A percentile compares a stretch with the other conserved stretches of the same genome.
Conservation (phyloP, 371 early-diverging fungal genomes). For the Dichotomocladium elegans region DNA sequence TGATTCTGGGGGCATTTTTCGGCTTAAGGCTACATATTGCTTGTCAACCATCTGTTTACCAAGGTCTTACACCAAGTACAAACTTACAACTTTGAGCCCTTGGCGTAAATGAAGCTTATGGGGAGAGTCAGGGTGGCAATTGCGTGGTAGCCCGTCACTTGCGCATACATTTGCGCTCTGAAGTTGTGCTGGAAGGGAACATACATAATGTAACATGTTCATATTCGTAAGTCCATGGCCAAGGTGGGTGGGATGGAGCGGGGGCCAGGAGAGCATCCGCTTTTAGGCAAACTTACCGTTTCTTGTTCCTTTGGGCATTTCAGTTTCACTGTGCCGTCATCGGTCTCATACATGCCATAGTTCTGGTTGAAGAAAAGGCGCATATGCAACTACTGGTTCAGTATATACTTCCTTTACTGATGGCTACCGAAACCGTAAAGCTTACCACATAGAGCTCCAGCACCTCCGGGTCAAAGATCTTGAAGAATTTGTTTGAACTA, state of each 20-base stretch:
- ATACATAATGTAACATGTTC: neutral
- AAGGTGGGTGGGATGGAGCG: too few relatives aligned
- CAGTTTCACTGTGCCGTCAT: slow-evolving; percentile 34
- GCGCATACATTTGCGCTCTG: slow-evolving; percentile 4
- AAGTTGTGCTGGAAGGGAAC: slow-evolving; percentile 18
- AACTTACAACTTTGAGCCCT: slow-evolving; percentile 15
- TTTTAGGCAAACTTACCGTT: slow-evolving; percentile 22
- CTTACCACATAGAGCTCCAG: slow-evolving; percentile 35
- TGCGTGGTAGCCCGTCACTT: slow-evolving; percentile 7
- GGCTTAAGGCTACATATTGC: slow-evolving; percentile 1
- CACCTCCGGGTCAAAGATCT: slow-evolving; percentile 33
- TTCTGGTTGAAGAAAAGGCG: slow-evolving; percentile 14
- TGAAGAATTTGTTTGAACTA: slow-evolving; percentile 22
- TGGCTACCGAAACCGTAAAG: neutral
- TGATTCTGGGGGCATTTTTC: neutral
- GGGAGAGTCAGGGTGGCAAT: slow-evolving; percentile 10
- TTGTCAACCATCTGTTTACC: neutral
- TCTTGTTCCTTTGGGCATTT: slow-evolving; percentile 39
- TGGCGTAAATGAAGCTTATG: slow-evolving; percentile 15
- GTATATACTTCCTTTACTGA: too few relatives aligned
- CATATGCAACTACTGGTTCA: too few relatives aligned
- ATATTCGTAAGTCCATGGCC: too few relatives aligned
- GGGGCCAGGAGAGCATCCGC: neutral
- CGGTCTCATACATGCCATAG: slow-evolving; percentile 39
- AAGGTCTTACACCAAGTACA: too few relatives aligned